Evolutionary conservation across 1,139 yeast genomes (phyloP).

Genomic region (Maudiozyma humilis): DNA sequence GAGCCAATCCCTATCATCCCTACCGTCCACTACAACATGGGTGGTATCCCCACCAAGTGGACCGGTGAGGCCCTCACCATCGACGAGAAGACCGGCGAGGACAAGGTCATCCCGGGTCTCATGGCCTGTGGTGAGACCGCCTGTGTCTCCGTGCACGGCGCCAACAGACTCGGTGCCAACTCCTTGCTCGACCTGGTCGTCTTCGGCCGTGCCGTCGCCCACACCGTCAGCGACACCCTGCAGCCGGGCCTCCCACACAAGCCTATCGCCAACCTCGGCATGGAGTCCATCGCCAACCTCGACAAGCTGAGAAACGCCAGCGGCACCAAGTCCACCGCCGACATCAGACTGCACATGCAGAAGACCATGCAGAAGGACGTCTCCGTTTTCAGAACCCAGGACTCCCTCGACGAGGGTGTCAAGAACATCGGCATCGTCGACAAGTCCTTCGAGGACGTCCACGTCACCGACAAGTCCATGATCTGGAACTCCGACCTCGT

Average conservation of each 20-base stretch:
- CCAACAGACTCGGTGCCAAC: slow-evolving; percentile 98
- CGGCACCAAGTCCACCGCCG: slow-evolving; percentile 79
- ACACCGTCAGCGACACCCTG: slow-evolving; percentile 76
- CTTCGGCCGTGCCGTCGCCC: slow-evolving; percentile 96
- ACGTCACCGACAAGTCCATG: slow-evolving; percentile 93
- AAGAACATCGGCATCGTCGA: slow-evolving; percentile 69
- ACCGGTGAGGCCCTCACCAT: slow-evolving; percentile 87
- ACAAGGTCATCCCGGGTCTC: slow-evolving; percentile 85
- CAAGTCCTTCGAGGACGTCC: slow-evolving; percentile 59
- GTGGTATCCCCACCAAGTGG: slow-evolving; percentile 98
- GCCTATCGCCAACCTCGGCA: slow-evolving; percentile 76
- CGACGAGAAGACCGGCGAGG: slow-evolving; percentile 75
- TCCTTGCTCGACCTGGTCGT: slow-evolving; percentile 96
- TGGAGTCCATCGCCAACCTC: slow-evolving; percentile 82
- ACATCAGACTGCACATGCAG: slow-evolving; percentile 88
- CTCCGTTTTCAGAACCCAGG: slow-evolving; percentile 94
- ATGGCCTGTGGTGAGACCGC: slow-evolving; percentile 99
- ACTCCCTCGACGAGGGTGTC: slow-evolving; percentile 88
- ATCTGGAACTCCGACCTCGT: slow-evolving; percentile 97
- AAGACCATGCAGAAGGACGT: slow-evolving; percentile 94
- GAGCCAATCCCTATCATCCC: slow-evolving; percentile 98
- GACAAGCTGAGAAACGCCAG: slow-evolving; percentile 79
- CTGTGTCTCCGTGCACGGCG: slow-evolving; percentile 98
- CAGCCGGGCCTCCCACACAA: slow-evolving; percentile 84
- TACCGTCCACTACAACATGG: slow-evolving; percentile 98